A percentile compares a stretch with the other conserved stretches of the same genome.
phyloP scores from a whole-genome alignment of 2,329 filamentous ascomycete genomes.

The Fusarium sororula region DNA sequence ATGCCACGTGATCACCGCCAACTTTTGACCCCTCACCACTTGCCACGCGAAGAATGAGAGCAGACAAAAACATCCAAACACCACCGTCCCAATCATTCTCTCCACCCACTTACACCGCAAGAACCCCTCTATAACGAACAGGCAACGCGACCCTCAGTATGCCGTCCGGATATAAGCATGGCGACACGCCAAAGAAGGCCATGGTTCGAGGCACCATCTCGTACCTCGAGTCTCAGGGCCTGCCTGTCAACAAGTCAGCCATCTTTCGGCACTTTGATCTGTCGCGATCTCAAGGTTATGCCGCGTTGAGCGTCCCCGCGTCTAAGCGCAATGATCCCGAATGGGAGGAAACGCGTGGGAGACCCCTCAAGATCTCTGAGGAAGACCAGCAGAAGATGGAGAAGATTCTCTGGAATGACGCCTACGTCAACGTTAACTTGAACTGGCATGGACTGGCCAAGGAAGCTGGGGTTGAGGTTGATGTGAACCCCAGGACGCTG shows the following conservation, averaged over 20 bases:
- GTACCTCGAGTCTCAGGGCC: constrained; percentile 50
- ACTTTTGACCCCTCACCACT: constrained; percentile 33
- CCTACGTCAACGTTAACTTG: constrained; percentile 44
- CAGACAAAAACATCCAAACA: constrained; percentile 49
- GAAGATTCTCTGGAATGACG: constrained; percentile 49
- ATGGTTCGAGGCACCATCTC: constrained; percentile 53
- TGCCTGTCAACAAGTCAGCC: constrained; percentile 52
- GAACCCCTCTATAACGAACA: constrained; percentile 8
- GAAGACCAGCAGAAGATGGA: constrained; percentile 51
- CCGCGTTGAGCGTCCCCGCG: constrained; percentile 47
- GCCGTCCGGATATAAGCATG: constrained; percentile 49
- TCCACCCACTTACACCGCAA: constrained; percentile 37
- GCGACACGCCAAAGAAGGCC: constrained; percentile 50
- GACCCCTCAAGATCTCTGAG: constrained; percentile 48
- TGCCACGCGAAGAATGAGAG: constrained; percentile 13
- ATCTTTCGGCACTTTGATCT: constrained; percentile 53
- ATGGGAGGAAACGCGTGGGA: constrained; percentile 51
- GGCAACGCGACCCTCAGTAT: constrained; percentile 29
- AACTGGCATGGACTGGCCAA: constrained; percentile 49
- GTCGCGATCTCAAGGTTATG: constrained; percentile 51
- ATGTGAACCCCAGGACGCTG: constrained; percentile 48
- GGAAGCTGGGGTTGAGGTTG: constrained; percentile 46
- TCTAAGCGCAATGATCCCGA: constrained; percentile 50
- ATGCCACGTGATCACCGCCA: constrained; percentile 36
- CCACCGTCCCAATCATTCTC: constrained; percentile 39